Evolutionary conservation across 2,329 filamentous ascomycete species (phyloP), one percentile per base, ranked within the genome.

Genomic region (Geoglossum cookeanum): DNA sequence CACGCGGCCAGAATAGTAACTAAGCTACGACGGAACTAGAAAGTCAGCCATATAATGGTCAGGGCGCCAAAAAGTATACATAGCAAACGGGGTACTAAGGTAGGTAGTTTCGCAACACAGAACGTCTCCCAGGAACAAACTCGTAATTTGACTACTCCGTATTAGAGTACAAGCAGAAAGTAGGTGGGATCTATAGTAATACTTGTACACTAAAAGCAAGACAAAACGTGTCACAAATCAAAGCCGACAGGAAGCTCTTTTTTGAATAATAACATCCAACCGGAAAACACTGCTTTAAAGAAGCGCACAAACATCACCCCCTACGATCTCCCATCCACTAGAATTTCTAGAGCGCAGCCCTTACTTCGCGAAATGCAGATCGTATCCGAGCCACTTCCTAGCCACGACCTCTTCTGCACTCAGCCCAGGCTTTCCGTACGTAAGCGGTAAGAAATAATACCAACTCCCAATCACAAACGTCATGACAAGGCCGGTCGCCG

Each of bases 351-450:
- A 3, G n/a, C n/a, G 29, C 27, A 35, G 13, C 15, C 6, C 60
- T 74, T 85, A 98, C 80, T 98, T 98, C 59, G 92, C 92, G 75
- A 98, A 98, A 74, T 98, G 92, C 68, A 98, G 77, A 69, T 98
- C 92, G 69, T 97, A 98, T 62, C 87, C 86, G 62, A 98, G 77
- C 91, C 91, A 97, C 76, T 96, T 96, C 70, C 92, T 83, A 61
- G 83, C 78, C 61, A 85, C 72, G 33, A 98, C 85, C 68, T 88
- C 76, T 11, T 83, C 80, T 17, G 94, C 84, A 58, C 76, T 80
- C 65, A 98, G 77, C 37, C 91, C 91, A 3, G 92, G 92, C 68
- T 87, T 90, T 57, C 92, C 92, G 69, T 98, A 98, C 1, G 92
- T 98, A 66, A 98, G 74, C 22, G 92, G 92, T 61, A 94, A 79